Evolutionary conservation across 768 basidiomycete species (phyloP).

Genomic region (Boletus edulis): DNA sequence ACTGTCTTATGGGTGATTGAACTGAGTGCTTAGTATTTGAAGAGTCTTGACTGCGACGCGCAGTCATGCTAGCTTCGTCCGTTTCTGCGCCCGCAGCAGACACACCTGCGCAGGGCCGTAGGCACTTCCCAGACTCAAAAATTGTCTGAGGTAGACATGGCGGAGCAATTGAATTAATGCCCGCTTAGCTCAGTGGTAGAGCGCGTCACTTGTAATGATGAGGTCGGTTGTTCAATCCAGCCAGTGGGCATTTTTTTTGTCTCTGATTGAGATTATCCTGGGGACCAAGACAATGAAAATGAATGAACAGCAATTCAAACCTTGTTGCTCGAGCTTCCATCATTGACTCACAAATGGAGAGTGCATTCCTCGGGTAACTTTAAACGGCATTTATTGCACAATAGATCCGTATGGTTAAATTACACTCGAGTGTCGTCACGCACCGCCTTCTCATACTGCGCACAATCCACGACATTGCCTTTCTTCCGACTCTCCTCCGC

Average conservation of each 20-base stretch:
- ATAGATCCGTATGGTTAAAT: neutral
- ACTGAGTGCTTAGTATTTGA: neutral
- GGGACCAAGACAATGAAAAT: too few species aligned
- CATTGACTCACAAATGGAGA: too few species aligned
- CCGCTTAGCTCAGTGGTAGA: conserved; percentile 47
- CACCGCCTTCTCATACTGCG: conserved; percentile 57
- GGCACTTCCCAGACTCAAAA: too few species aligned
- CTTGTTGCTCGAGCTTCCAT: too few species aligned
- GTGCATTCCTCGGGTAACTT: neutral
- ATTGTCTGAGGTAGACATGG: too few species aligned
- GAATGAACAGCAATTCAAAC: too few species aligned
- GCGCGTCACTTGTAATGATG: conserved; percentile 46
- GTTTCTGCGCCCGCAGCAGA: neutral
- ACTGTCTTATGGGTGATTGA: neutral
- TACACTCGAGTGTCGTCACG: conserved; percentile 5
- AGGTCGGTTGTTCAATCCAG: conserved; percentile 47
- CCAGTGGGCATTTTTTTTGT: conserved; percentile 35
- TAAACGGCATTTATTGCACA: neutral
- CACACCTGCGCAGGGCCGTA: too few species aligned
- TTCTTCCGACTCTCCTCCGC: conserved; percentile 75
- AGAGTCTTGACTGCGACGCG: neutral
- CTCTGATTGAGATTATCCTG: too few species aligned
- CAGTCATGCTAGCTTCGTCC: neutral
- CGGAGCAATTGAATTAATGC: neutral
- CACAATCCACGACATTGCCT: conserved; percentile 68